Conservation (phyloP, 2,329 filamentous ascomycete genomes). For the Pseudogymnoascus sp. region DNA sequence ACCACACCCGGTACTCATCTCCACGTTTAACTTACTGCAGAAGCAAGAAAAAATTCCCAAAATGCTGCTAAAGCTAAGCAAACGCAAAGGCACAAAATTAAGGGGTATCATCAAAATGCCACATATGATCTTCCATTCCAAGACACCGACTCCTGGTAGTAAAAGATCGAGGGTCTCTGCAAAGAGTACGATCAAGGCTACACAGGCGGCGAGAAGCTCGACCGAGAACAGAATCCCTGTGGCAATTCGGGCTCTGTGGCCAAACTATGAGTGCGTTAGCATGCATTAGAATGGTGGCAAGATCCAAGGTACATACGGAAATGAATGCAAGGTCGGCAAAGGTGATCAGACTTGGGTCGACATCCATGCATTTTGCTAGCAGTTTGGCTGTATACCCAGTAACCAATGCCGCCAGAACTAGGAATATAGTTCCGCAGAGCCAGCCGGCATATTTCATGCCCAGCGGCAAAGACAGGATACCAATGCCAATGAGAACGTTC, state of each 20-base stretch:
- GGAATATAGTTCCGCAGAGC: slow-evolving; percentile 69
- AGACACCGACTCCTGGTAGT: slow-evolving; percentile 59
- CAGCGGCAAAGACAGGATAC: slow-evolving; percentile 78
- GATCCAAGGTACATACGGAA: slow-evolving; percentile 34
- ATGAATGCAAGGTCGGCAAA: slow-evolving; percentile 91
- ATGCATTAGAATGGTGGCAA: neutral
- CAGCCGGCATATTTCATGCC: slow-evolving; percentile 83
- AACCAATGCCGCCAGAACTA: slow-evolving; percentile 63
- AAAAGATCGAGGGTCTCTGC: slow-evolving; percentile 78
- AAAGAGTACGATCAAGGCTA: slow-evolving; percentile 87
- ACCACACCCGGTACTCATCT: slow-evolving; percentile 3
- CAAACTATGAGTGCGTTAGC: slow-evolving; percentile 43
- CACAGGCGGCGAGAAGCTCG: slow-evolving; percentile 79
- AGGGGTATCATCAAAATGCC: slow-evolving; percentile 70
- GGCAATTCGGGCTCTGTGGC: slow-evolving; percentile 67
- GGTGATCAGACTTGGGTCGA: slow-evolving; percentile 77
- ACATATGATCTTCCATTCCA: slow-evolving; percentile 79
- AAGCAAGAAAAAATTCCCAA: slow-evolving; percentile 88
- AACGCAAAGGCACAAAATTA: slow-evolving; percentile 73
- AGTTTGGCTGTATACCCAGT: slow-evolving; percentile 83
- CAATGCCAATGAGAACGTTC: slow-evolving; percentile 77
- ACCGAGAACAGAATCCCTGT: slow-evolving; percentile 82
- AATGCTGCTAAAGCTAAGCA: slow-evolving; percentile 84
- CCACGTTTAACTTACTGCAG: slow-evolving; percentile 55
- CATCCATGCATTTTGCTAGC: slow-evolving; percentile 79